Base-by-base conservation (phyloP, 164 flowering plant genomes). In the Dillenia turbinata region DNA sequence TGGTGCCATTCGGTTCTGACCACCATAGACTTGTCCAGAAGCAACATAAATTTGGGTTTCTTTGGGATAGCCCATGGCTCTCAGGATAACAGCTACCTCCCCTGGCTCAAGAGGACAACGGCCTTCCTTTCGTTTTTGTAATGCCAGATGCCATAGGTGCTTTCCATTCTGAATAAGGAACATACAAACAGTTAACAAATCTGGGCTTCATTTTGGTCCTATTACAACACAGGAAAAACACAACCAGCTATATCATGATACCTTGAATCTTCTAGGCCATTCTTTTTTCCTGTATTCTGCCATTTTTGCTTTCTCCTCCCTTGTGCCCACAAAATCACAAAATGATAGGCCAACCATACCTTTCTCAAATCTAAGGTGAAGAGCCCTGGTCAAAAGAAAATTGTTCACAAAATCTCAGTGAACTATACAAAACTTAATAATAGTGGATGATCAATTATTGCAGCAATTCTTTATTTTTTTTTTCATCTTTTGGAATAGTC, bases 1-100 rank as follows among this genome's bases (percentile, higher is more conserved):
- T 44, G 98, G 98, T 48, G 98, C 99, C 98, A 95, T 86, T 64
- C 97, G 83, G 66, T 95, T 92, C 50, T 88, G 92, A 14, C 99
- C 99, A 66, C 99, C 99, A 73, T 90, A 92, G 40, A 92, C 96
- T 76, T 90, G 92, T 56, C 99, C 99, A 46, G 99, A 95, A 62
- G 99, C 99, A 67, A 95, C 98, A 79, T 95, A 95, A 49, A 95
- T 95, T 72, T 90, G 99, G 48, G 98, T 90, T 71, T 92, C 98
- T 79, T 95, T 95, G 1, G 96, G 96, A 71, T 92, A 95, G 14
- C 98, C 98, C 97, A 95, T 84, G 54, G 97, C 98, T 33, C 97
- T 77, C 58, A 95, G 92, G 73, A 92, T 85, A 65, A 95, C 97
- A 9, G 98, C 99, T 60, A 95, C 98, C 83, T 95, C 99, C 61